These are phyloP conservation scores for Pachysandra terminalis DNA, from an alignment of 164 flowering plant species.

Conservation along the genomic window DNA sequence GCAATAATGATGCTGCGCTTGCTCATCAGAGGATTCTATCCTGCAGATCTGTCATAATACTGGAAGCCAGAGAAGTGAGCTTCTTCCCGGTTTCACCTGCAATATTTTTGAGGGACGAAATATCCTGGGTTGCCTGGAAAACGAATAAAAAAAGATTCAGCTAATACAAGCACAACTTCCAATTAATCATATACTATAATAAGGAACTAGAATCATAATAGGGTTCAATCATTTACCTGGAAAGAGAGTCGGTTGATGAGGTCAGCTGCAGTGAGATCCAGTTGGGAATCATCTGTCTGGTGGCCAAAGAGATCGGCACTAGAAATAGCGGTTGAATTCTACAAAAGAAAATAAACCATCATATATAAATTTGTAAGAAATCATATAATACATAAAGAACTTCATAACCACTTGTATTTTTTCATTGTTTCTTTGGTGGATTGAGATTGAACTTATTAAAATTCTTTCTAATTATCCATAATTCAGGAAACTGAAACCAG, in stretches of 20 bases:
- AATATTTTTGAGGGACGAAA: constrained; percentile 80
- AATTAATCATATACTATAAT: too few species aligned
- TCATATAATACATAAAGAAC: too few species aligned
- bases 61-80: constrained; percentile 76
- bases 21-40: constrained; percentile 72
- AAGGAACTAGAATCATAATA: too few species aligned
- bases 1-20: neutral
- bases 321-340: constrained; percentile 86
- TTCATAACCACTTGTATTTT: too few species aligned
- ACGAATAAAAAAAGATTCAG: neutral
- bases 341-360: neutral
- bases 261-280: constrained; percentile 72
- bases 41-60: too few species aligned
- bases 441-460: too few species aligned
- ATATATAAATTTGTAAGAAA: too few species aligned
- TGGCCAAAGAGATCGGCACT: too few species aligned
- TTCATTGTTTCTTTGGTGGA: too few species aligned
- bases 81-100: constrained; percentile 98
- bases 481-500: too few species aligned
- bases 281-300: constrained; percentile 27
- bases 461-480: too few species aligned
- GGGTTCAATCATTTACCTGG: constrained; percentile 41
- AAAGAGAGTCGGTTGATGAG: constrained; percentile 76
- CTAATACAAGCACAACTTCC: neutral
- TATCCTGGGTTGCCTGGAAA: constrained; percentile 84